Percentiles rank a stretch among this genome's conserved stretches.
These are phyloP conservation scores for Candolleomyces eurysporus DNA, from an alignment of 768 basidiomycete species.

Conservation along the genomic window DNA sequence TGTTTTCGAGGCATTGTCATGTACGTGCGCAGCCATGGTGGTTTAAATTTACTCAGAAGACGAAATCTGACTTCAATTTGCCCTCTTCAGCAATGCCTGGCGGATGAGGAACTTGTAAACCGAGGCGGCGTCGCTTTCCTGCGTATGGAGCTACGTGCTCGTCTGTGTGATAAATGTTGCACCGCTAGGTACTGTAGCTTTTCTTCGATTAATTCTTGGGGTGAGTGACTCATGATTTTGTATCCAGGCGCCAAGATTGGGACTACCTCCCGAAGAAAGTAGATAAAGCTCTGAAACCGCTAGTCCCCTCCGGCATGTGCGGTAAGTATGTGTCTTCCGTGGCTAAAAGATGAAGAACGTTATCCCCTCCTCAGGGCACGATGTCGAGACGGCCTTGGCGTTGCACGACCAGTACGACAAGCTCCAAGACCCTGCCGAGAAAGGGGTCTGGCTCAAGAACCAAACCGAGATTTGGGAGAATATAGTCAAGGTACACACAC, in stretches of 20 bases:
- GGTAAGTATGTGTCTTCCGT: not conserved
- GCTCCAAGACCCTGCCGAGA: no score
- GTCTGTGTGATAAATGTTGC: not conserved
- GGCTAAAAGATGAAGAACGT: no score
- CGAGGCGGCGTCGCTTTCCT: not conserved
- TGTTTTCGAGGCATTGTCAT: not conserved
- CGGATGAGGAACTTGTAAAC: not conserved
- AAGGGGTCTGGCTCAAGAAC: no score
- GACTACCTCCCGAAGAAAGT: not conserved
- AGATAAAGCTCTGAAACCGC: not conserved
- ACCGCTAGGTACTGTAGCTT: not conserved
- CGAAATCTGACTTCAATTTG: not conserved
- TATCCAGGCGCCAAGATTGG: not conserved
- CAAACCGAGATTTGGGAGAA: no score
- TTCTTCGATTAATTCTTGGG: not conserved
- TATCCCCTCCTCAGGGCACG: no score
- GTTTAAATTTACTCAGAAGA: not conserved
- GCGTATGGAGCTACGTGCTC: not conserved
- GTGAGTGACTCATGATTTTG: not conserved
- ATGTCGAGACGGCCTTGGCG: no score
- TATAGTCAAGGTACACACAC: no score
- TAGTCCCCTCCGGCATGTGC: not conserved
- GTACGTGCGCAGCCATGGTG: not conserved
- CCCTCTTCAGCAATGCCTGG: not conserved
- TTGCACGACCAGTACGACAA: no score